Evolutionary conservation across 495 filamentous ascomycete species (phyloP).

Genomic region (Podospora conica): DNA sequence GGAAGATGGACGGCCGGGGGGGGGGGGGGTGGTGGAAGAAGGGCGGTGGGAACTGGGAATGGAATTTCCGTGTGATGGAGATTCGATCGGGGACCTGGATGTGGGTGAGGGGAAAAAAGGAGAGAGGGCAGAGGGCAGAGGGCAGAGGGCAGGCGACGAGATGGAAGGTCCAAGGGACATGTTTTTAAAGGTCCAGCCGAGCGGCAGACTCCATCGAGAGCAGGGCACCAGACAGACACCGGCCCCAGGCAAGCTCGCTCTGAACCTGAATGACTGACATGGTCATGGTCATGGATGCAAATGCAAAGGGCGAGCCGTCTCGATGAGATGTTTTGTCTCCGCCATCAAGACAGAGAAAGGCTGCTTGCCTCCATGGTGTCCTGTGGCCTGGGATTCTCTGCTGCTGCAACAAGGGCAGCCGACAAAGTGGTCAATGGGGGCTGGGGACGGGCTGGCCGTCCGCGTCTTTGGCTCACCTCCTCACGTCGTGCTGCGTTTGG

Average conservation of each 20-base stretch:
- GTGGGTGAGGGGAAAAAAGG: neutral
- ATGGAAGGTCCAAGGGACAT: neutral
- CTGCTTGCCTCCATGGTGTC: neutral
- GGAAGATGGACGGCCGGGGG: neutral
- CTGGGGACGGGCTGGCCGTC: constrained; percentile 6
- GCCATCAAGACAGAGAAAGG: neutral
- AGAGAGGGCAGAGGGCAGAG: neutral
- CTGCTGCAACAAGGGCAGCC: constrained; percentile 8
- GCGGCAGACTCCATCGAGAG: neutral
- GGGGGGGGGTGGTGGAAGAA: too few species aligned
- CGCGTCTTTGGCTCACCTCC: constrained; percentile 1
- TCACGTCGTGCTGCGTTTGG: constrained; percentile 9
- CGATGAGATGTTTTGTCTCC: neutral
- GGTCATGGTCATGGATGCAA: too few species aligned
- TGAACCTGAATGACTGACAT: neutral
- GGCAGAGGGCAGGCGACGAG: neutral
- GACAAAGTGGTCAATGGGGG: constrained; percentile 6
- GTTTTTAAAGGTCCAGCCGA: neutral
- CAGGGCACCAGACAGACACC: neutral
- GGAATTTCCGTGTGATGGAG: neutral
- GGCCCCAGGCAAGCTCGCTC: neutral
- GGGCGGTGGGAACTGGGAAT: neutral
- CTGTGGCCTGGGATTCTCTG: neutral
- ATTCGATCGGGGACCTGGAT: too few species aligned
- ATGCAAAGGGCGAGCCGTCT: neutral